These are phyloP conservation scores for Cicer yamashitae DNA, from an alignment of 306 rosid species.

Conservation along the genomic window DNA sequence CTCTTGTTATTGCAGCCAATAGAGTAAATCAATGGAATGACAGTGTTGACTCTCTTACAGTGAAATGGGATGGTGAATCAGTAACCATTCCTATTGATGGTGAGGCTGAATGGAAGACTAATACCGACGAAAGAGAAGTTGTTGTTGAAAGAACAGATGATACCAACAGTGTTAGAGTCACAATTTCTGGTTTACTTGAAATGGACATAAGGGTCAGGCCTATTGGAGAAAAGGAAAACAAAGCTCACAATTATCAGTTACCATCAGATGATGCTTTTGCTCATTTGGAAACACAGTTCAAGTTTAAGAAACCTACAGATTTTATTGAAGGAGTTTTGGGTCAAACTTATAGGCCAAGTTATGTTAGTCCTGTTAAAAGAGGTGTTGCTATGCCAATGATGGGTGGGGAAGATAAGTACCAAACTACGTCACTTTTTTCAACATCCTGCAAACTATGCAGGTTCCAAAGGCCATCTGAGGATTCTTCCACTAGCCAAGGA, in stretches of 20 bases:
- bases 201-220: slow-evolving; percentile 70
- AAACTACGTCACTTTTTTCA: slow-evolving; percentile 57
- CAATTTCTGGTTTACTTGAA: slow-evolving; percentile 61
- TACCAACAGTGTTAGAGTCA: slow-evolving; percentile 61
- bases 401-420: slow-evolving; percentile 79
- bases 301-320: slow-evolving; percentile 56
- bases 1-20: slow-evolving; percentile 71
- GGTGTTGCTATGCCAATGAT: slow-evolving; percentile 82
- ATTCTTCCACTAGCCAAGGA: slow-evolving; percentile 41
- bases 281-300: slow-evolving; percentile 79
- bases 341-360: slow-evolving; percentile 70
- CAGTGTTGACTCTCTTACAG: slow-evolving; percentile 59
- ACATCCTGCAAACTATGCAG: slow-evolving; percentile 62
- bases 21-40: slow-evolving; percentile 69
- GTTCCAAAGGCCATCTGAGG: slow-evolving; percentile 58
- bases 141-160: slow-evolving; percentile 75
- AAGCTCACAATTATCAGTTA: slow-evolving; percentile 72
- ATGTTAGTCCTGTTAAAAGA: slow-evolving; percentile 73
- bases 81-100: slow-evolving; percentile 54
- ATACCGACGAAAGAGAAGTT: slow-evolving; percentile 60
- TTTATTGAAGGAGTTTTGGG: slow-evolving; percentile 78
- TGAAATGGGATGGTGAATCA: slow-evolving; percentile 66
- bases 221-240: slow-evolving; percentile 68
- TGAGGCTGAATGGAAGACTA: slow-evolving; percentile 67
- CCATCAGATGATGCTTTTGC: slow-evolving; percentile 70